Base-by-base conservation (phyloP, 768 basidiomycete species). In the Suillus tomentosus region DNA sequence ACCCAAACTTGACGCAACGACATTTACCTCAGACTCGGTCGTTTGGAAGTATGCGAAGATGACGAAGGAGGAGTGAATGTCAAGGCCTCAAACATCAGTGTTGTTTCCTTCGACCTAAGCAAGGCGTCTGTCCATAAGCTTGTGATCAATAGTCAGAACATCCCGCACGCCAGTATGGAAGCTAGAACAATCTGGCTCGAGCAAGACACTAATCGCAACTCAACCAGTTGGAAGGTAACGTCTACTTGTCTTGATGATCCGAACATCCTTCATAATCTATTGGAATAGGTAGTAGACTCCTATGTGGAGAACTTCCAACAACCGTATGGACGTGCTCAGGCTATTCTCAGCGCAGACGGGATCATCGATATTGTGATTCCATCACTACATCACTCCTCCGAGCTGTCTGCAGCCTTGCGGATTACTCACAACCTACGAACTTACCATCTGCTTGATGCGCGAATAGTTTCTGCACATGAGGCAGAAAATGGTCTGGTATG, bases 371-470 rank as follows among this genome's bases (percentile, higher is more conserved):
- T 95, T 42, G 80, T 95, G 58, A 74, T 88, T 24, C 81, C 84
- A 10, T 73, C 81, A 11, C 69, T 66, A 17, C 27, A 64, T 6
- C 70, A 71, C 1, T 71, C 68, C 9, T 69, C 72, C n/a, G 80
- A 82, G 37, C 70, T 84, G 10, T 85, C 84, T 0, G 74, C 87
- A 3, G 93, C 91, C 3, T 72, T 82, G 13, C 81, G 94, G 14
- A 76, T 95, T 27, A 86, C 89, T 3, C 86, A 93, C 70, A 84
- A 86, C 65, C 77, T 95, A 19, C 76, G 85, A 39, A 69, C 85
- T 0, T 93, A 89, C 74, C 89, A 92, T 70, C 81, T 84, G 64
- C 73, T 95, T 24, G 92, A 94, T 65, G 73, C 85, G 0, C 82
- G 86, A 56, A 86, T 96, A 51, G 87, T 58, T 66, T 72, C 40